These are phyloP conservation scores for Oryza punctata DNA, from an alignment of 176 grass and related monocot genomes.

Conservation along the genomic window DNA sequence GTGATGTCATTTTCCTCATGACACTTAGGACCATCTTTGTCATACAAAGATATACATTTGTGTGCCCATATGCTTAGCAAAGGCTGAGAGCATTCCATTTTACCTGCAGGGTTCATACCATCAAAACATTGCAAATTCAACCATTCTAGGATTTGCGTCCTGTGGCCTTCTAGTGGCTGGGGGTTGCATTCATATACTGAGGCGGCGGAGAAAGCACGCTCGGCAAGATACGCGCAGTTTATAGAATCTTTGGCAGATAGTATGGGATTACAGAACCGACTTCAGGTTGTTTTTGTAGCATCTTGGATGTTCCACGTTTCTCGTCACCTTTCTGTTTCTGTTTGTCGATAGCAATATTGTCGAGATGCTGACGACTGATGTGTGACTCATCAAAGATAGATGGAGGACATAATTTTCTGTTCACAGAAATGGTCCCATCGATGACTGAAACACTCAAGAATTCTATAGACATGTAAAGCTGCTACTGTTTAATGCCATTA, in stretches of 20 bases:
- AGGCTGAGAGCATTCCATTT: conserved; percentile 19
- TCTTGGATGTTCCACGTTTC: not conserved
- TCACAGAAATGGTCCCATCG: not conserved
- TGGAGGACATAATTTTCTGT: conserved; percentile 3
- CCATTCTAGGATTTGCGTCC: conserved; percentile 63
- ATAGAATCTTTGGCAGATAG: conserved; percentile 18
- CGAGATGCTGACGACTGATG: not conserved
- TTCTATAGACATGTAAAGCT: not conserved
- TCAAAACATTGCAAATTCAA: conserved; percentile 60
- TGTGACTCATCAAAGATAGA: not conserved
- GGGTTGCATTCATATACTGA: conserved; percentile 61
- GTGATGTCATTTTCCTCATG: not conserved
- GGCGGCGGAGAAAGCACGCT: conserved; percentile 67
- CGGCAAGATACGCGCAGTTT: conserved; percentile 58
- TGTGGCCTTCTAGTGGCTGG: conserved; percentile 62
- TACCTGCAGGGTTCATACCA: conserved; percentile 53
- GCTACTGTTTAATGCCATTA: not conserved
- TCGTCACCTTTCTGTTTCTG: not conserved
- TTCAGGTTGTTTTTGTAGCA: conserved; percentile 19
- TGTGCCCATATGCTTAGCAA: not conserved
- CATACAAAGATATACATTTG: not conserved
- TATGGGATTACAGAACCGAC: not conserved
- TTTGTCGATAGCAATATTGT: not conserved
- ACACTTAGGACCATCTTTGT: not conserved
- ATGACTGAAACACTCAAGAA: not conserved